These are phyloP conservation scores for Naegleria lovaniensis DNA, from an alignment of 208 protist species.

Conservation along the genomic window DNA sequence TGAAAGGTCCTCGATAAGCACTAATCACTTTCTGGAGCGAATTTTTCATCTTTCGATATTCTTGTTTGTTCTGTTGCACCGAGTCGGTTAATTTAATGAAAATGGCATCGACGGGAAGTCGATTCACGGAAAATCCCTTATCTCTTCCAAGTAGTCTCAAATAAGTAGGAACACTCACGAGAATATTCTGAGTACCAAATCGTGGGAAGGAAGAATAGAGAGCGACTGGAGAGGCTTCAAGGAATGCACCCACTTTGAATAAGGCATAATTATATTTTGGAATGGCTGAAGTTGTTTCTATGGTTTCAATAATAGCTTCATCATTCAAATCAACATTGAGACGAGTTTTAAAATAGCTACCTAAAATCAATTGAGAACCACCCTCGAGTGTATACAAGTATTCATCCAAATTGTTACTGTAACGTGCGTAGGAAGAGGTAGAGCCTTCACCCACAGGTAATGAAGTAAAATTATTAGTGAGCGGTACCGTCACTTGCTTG, in stretches of 20 bases:
- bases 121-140: neutral
- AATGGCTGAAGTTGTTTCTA: neutral
- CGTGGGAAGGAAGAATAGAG: neutral
- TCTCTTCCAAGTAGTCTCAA: neutral
- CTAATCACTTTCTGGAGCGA: neutral
- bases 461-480: too few relatives aligned
- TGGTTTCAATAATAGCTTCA: neutral
- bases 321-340: neutral
- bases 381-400: neutral
- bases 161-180: constrained; percentile 5
- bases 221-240: neutral
- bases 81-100: neutral
- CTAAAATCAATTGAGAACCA: neutral
- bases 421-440: neutral
- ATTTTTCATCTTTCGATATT: neutral
- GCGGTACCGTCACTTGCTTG: too few relatives aligned
- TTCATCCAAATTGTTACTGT: neutral
- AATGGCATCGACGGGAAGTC: neutral
- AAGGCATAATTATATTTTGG: neutral
- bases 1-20: constrained; percentile 4
- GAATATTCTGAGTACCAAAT: neutral
- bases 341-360: neutral
- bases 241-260: neutral
- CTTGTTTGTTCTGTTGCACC: neutral
- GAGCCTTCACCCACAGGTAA: too few relatives aligned